These are phyloP conservation scores for Quercus rubra DNA, from an alignment of 306 rosid genomes.

Conservation along the genomic window DNA sequence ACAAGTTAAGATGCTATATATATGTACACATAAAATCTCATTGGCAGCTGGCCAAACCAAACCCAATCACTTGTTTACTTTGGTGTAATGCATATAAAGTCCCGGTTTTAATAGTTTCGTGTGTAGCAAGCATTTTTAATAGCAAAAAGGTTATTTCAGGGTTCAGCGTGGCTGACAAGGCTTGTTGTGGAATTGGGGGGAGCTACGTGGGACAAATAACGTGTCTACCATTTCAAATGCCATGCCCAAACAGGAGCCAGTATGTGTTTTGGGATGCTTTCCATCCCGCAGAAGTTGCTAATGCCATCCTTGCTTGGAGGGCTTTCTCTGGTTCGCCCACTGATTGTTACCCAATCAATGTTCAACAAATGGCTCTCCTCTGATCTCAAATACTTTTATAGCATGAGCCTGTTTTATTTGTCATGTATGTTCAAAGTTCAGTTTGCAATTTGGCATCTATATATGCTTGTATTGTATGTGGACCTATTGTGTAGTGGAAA, in stretches of 20 bases:
- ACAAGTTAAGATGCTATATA: no score
- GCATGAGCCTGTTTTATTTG: background rate
- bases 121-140: no score
- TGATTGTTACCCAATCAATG: slow-evolving; percentile 65
- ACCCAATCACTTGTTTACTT: background rate
- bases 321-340: slow-evolving; percentile 51
- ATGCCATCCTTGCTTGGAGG: slow-evolving; percentile 57
- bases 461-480: no score
- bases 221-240: slow-evolving; percentile 52
- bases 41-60: no score
- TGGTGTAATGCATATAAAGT: background rate
- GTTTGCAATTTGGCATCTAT: no score
- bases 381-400: background rate
- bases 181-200: slow-evolving; percentile 73
- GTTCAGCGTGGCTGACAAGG: slow-evolving; percentile 58
- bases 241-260: slow-evolving; percentile 50
- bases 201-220: slow-evolving; percentile 46
- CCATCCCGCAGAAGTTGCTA: slow-evolving; percentile 70
- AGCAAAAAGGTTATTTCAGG: slow-evolving; percentile 33
- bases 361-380: slow-evolving; percentile 59
- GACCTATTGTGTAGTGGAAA: no score
- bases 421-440: no score
- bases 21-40: no score
- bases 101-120: no score
- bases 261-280: slow-evolving; percentile 83